These are phyloP conservation scores for Nasturtium officinale DNA, from an alignment of 345 rosid genomes.

Conservation along the genomic window DNA sequence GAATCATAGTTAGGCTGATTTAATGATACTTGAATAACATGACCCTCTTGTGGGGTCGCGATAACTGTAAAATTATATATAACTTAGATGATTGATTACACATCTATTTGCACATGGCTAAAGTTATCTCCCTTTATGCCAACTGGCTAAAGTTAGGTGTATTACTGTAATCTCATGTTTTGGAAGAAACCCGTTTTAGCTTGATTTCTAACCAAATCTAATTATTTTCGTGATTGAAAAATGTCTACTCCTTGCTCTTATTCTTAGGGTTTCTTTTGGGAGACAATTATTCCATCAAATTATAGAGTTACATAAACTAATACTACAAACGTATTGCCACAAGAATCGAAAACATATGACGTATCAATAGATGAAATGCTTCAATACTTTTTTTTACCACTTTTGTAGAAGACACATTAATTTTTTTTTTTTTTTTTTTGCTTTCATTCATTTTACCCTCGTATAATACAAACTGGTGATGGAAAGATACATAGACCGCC, in stretches of 20 bases:
- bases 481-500: background rate
- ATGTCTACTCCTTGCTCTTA: background rate
- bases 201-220: background rate
- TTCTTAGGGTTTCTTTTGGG: background rate
- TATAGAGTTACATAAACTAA: background rate
- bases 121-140: slow-evolving; percentile 32
- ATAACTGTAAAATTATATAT: slow-evolving; percentile 12
- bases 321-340: background rate
- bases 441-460: background rate
- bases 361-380: background rate
- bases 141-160: slow-evolving; percentile 27
- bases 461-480: background rate
- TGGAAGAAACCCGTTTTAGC: background rate
- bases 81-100: slow-evolving; percentile 14
- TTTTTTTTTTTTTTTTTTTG: slow-evolving; percentile 1
- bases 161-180: background rate
- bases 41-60: background rate
- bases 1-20: slow-evolving; percentile 3
- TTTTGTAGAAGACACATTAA: too few relatives aligned
- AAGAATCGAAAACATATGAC: background rate
- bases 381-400: background rate
- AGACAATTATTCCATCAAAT: background rate
- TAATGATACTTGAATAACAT: slow-evolving; percentile 2
- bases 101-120: slow-evolving; percentile 36
- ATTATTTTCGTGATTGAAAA: background rate